phyloP scores from a whole-genome alignment of 176 grass and related monocot species.

The Musa acuminata region DNA sequence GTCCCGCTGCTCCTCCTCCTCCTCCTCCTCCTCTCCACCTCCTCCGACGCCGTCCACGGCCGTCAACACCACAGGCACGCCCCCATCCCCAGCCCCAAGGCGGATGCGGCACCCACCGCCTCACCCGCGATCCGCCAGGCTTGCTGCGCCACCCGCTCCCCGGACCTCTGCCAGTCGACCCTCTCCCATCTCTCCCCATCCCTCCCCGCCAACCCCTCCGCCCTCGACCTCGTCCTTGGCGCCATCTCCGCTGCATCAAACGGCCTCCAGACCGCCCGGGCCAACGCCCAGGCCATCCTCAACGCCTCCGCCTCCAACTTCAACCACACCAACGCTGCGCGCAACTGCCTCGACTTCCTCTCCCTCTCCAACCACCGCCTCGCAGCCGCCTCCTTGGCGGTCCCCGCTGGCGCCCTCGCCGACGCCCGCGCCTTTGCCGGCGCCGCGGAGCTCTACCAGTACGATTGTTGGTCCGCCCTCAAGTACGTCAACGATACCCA shows the following conservation, averaged over 20 bases:
- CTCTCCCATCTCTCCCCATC: slow-evolving; percentile 27
- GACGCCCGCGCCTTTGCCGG: slow-evolving; percentile 46
- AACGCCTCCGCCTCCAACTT: slow-evolving; percentile 35
- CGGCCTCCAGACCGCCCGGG: slow-evolving; percentile 41
- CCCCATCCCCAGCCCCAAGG: slow-evolving; percentile 3
- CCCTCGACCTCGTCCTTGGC: slow-evolving; percentile 31
- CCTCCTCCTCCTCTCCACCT: slow-evolving; percentile 12
- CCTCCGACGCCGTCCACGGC: not conserved
- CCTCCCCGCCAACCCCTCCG: slow-evolving; percentile 25
- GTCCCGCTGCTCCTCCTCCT: not conserved
- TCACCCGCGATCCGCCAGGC: slow-evolving; percentile 35
- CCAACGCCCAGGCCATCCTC: slow-evolving; percentile 54
- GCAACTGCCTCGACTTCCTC: slow-evolving; percentile 82
- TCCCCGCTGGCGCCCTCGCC: slow-evolving; percentile 8
- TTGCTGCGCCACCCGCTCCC: slow-evolving; percentile 68
- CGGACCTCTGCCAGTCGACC: slow-evolving; percentile 43
- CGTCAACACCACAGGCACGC: not conserved
- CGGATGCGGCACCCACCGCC: slow-evolving; percentile 11
- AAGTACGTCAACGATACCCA: slow-evolving; percentile 76
- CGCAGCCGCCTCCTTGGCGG: not conserved
- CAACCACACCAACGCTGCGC: slow-evolving; percentile 66
- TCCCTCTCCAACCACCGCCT: slow-evolving; percentile 55
- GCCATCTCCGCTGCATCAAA: slow-evolving; percentile 33
- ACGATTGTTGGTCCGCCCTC: slow-evolving; percentile 95
- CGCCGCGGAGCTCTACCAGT: slow-evolving; percentile 65